These are phyloP conservation scores for Lavandula angustifolia DNA, from an alignment of 257 asterid genomes.

Conservation along the genomic window DNA sequence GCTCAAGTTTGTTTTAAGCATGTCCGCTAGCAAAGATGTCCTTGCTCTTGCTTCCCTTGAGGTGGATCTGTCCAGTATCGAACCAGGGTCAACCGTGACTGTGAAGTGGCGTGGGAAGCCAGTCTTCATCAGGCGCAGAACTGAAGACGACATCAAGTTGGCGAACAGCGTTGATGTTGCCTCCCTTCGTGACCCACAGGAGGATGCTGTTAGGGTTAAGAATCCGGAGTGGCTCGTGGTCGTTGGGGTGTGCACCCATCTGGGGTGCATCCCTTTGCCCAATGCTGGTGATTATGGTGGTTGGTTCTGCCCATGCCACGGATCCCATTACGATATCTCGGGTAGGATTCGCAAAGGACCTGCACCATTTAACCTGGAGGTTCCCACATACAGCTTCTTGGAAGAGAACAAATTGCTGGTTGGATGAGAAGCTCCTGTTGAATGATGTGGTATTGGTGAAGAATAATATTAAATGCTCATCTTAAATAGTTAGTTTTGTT, in stretches of 20 bases:
- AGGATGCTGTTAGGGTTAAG: conserved; percentile 87
- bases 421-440: conserved; percentile 49
- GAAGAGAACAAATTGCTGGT: conserved; percentile 72
- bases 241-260: conserved; percentile 83
- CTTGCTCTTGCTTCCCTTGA: conserved; percentile 92
- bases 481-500: conserved; percentile 25
- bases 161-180: conserved; percentile 78
- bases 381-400: conserved; percentile 76
- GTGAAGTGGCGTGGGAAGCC: conserved; percentile 98
- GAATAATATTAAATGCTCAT: conserved; percentile 17
- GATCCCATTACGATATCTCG: conserved; percentile 82
- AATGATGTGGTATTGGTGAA: neutral
- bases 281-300: conserved; percentile 97
- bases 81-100: conserved; percentile 82
- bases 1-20: conserved; percentile 81
- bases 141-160: conserved; percentile 69
- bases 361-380: conserved; percentile 85
- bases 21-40: conserved; percentile 93
- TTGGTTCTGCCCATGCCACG: conserved; percentile 97
- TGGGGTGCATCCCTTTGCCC: conserved; percentile 89
- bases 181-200: conserved; percentile 83
- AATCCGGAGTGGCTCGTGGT: conserved; percentile 92
- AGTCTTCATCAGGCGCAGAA: conserved; percentile 77
- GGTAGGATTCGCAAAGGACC: conserved; percentile 94
- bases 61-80: conserved; percentile 82